Evolutionary conservation across 306 rosid species (phyloP).

Genomic region (Carpinus viminea): DNA sequence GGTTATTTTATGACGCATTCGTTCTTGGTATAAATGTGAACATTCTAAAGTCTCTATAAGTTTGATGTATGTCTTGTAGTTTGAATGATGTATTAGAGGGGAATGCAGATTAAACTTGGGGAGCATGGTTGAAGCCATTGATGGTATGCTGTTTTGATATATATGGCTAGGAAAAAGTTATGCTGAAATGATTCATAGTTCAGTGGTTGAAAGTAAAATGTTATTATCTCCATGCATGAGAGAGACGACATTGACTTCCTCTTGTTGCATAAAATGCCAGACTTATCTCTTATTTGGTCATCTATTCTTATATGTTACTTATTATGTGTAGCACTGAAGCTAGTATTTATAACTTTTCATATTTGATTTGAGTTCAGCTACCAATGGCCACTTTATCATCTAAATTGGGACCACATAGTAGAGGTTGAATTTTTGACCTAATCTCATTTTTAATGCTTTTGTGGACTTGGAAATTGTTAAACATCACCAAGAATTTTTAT

Average conservation of each 20-base stretch:
- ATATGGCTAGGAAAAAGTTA: not conserved
- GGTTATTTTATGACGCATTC: not conserved
- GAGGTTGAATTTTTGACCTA: not conserved
- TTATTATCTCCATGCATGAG: no score
- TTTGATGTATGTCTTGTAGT: not conserved
- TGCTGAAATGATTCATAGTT: no score
- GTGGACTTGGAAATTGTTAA: not conserved
- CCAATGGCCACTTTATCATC: no score
- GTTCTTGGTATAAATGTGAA: no score
- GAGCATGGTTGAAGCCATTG: not conserved
- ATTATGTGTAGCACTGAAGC: no score
- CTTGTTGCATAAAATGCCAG: no score
- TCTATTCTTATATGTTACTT: no score
- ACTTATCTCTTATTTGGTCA: no score
- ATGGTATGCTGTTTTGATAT: not conserved
- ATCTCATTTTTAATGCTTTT: not conserved
- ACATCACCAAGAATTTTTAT: not conserved
- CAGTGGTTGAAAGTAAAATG: no score
- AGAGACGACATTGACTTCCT: no score
- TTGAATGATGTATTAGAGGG: not conserved
- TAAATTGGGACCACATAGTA: not conserved
- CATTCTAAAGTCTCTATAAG: not conserved
- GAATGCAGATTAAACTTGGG: not conserved
- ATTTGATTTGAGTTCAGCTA: no score
- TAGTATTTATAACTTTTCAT: no score